A percentile compares a stretch with the other conserved stretches of the same genome.
Conservation (phyloP, 2,329 filamentous ascomycete genomes). For the Xylaria arbuscula region DNA sequence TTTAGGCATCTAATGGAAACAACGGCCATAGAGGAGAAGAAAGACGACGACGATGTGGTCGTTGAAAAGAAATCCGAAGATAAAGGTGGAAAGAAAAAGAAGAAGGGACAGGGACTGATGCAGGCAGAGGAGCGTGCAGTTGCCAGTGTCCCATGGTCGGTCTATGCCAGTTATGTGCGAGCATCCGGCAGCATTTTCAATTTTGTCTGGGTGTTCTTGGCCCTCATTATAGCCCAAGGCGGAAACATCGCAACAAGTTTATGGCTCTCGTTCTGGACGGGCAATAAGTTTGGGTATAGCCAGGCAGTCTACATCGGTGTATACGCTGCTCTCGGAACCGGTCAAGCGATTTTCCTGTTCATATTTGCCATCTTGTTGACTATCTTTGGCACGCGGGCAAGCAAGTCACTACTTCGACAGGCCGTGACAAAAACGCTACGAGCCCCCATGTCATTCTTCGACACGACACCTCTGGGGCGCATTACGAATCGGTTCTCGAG, state of each 20-base stretch:
- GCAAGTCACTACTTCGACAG: constrained; percentile 81
- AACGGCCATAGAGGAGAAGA: constrained; percentile 77
- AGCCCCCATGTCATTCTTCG: constrained; percentile 90
- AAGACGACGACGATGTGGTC: constrained; percentile 61
- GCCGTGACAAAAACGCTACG: constrained; percentile 82
- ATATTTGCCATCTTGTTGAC: constrained; percentile 82
- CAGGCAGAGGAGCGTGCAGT: constrained; percentile 75
- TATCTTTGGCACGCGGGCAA: constrained; percentile 81
- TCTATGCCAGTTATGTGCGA: constrained; percentile 81
- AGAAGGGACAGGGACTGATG: constrained; percentile 74
- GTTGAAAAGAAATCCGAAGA: constrained; percentile 61
- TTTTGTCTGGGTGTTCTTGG: constrained; percentile 69
- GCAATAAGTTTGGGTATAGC: constrained; percentile 75
- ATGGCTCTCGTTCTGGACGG: constrained; percentile 96
- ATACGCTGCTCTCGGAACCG: constrained; percentile 76
- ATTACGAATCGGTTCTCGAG: constrained; percentile 97
- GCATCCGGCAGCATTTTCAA: constrained; percentile 79
- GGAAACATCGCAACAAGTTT: constrained; percentile 88
- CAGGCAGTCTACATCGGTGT: constrained; percentile 78
- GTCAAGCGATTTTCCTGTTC: constrained; percentile 82
- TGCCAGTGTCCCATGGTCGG: constrained; percentile 80
- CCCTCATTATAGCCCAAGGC: constrained; percentile 79
- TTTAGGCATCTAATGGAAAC: constrained; percentile 89
- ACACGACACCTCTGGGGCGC: constrained; percentile 92
- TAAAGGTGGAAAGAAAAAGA: constrained; percentile 65